Evolutionary conservation across 805 yeast species (phyloP).

Genomic region (Hanseniaspora hatyaiensis): DNA sequence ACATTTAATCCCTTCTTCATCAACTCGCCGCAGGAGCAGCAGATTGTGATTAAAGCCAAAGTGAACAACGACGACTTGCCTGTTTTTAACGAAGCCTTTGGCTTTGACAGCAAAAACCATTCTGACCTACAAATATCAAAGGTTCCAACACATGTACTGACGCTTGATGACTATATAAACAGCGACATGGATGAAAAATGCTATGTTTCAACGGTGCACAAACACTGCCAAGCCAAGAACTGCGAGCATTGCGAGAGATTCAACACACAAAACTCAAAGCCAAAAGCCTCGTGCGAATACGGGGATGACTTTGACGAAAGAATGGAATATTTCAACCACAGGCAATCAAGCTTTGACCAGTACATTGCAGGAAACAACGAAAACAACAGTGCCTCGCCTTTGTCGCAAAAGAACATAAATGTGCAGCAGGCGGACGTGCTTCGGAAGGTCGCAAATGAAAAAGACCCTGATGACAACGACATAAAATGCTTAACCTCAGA

Average conservation of each 20-base stretch:
- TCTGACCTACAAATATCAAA: neutral
- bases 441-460: neutral
- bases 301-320: constrained; percentile 12
- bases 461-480: neutral
- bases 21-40: neutral
- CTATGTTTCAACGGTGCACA: neutral
- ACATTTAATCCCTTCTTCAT: neutral
- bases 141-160: constrained; percentile 9
- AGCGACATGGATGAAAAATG: constrained; percentile 15
- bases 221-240: neutral
- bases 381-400: neutral
- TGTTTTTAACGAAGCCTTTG: neutral
- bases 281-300: too few relatives aligned
- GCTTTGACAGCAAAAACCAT: neutral
- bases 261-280: neutral
- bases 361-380: neutral
- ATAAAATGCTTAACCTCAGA: constrained; percentile 3
- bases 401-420: too few relatives aligned
- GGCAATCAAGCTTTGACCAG: constrained; percentile 8
- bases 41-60: neutral
- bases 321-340: constrained; percentile 10
- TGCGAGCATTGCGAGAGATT: neutral
- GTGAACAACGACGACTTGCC: neutral
- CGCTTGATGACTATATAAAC: constrained; percentile 8
- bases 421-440: too few relatives aligned